A percentile compares a stretch with the other conserved stretches of the same genome.
Conservation (phyloP, 176 grass and related monocot genomes). For the Avena atlantica region DNA sequence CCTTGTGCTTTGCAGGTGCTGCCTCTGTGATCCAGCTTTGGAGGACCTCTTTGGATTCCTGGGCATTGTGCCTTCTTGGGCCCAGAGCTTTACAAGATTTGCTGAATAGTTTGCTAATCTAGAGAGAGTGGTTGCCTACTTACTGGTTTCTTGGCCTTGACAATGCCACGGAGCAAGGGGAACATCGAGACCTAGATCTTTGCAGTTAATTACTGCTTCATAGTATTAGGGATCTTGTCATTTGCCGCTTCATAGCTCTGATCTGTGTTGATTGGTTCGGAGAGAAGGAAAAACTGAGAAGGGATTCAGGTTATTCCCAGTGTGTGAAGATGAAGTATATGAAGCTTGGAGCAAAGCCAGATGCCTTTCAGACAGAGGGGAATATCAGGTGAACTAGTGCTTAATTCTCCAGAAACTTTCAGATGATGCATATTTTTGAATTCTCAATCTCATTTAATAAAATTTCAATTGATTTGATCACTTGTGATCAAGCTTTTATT, state of each 20-base stretch:
- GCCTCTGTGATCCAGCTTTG: slow-evolving; percentile 48
- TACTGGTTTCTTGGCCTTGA: slow-evolving; percentile 32
- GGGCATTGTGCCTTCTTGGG: slow-evolving; percentile 47
- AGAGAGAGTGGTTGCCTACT: slow-evolving; percentile 18
- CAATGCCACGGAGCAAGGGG: slow-evolving; percentile 30
- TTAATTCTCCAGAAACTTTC: slow-evolving; percentile 8
- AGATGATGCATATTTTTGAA: slow-evolving; percentile 10
- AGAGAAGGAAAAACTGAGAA: background rate
- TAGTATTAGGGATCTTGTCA: slow-evolving; percentile 33
- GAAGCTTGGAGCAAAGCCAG: slow-evolving; percentile 99
- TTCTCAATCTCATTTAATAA: background rate
- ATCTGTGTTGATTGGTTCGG: slow-evolving; percentile 7
- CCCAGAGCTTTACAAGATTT: slow-evolving; percentile 50
- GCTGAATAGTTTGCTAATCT: slow-evolving; percentile 48
- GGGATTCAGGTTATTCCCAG: slow-evolving; percentile 39
- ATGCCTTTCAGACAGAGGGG: slow-evolving; percentile 87
- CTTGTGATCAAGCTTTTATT: slow-evolving; percentile 31
- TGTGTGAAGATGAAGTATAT: slow-evolving; percentile 91
- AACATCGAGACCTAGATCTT: slow-evolving; percentile 41
- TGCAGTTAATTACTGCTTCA: slow-evolving; percentile 6
- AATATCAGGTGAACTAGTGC: slow-evolving; percentile 71
- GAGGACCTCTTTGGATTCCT: slow-evolving; percentile 52
- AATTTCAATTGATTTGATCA: slow-evolving; percentile 11
- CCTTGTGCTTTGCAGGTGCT: slow-evolving; percentile 56
- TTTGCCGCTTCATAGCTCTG: slow-evolving; percentile 26